Evolutionary conservation across 2,329 filamentous ascomycete species (phyloP).

Genomic region (Aphanoascus verrucosus): DNA sequence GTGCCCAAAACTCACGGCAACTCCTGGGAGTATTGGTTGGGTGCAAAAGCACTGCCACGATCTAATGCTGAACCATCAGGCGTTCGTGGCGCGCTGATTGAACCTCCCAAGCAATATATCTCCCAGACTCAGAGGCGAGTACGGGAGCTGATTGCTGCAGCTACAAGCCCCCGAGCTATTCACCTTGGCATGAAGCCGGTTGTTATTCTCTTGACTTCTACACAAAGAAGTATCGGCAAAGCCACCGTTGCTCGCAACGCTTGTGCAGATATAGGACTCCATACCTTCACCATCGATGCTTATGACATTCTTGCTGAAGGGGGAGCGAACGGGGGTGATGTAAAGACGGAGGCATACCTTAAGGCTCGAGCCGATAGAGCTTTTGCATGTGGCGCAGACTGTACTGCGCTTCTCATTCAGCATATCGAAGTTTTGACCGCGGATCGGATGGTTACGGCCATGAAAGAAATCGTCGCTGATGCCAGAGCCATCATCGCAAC

Average conservation of each 20-base stretch:
- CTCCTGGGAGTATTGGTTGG: conserved; percentile 84
- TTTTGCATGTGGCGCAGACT: conserved; percentile 73
- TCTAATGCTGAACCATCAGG: conserved; percentile 24
- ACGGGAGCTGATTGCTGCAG: conserved; percentile 74
- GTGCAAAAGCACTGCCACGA: conserved; percentile 56
- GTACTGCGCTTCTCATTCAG: conserved; percentile 71
- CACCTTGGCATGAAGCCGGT: conserved; percentile 79
- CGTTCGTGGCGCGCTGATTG: conserved; percentile 29
- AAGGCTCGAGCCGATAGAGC: conserved; percentile 80
- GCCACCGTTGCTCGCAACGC: conserved; percentile 64
- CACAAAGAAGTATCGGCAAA: conserved; percentile 89
- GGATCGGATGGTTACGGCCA: conserved; percentile 73
- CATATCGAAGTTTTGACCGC: conserved; percentile 87
- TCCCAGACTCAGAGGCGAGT: conserved; percentile 56
- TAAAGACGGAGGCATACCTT: conserved; percentile 86
- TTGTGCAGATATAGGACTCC: conserved; percentile 79
- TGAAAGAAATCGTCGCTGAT: conserved; percentile 73
- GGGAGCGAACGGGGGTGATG: conserved; percentile 72
- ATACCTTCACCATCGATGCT: conserved; percentile 78
- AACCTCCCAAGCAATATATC: conserved; percentile 38
- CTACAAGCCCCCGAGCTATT: conserved; percentile 76
- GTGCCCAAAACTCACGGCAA: conserved; percentile 66
- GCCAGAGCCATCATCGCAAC: conserved; percentile 81
- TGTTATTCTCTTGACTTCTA: conserved; percentile 78
- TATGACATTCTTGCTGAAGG: conserved; percentile 94